Evolutionary conservation across 1,284 basidiomycete species (phyloP).

Genomic region (Ustilago nuda): DNA sequence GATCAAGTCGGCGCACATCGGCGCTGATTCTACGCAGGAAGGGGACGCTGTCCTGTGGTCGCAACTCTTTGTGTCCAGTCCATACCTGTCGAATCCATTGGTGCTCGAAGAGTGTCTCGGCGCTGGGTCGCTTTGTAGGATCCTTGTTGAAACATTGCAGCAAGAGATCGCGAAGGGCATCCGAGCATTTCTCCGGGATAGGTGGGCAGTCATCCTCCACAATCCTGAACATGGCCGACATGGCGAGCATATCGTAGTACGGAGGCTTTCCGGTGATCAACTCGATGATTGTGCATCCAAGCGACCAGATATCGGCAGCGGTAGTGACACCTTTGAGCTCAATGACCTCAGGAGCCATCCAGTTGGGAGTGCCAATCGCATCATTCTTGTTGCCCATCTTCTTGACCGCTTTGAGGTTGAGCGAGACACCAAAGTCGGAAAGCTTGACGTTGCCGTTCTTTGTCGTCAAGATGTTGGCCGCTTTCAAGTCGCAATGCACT

Average conservation of each 20-base stretch:
- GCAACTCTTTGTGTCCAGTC: slow-evolving; percentile 75
- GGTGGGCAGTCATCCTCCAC: slow-evolving; percentile 91
- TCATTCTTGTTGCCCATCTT: slow-evolving; percentile 77
- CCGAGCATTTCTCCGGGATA: slow-evolving; percentile 81
- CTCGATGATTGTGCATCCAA: slow-evolving; percentile 93
- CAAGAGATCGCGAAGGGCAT: slow-evolving; percentile 81
- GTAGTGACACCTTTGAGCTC: slow-evolving; percentile 76
- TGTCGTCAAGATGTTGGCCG: slow-evolving; percentile 74
- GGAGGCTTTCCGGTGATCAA: slow-evolving; percentile 90
- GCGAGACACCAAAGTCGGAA: slow-evolving; percentile 74
- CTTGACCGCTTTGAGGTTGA: slow-evolving; percentile 70
- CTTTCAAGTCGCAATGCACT: slow-evolving; percentile 74
- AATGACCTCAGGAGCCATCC: slow-evolving; percentile 97
- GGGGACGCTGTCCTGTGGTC: slow-evolving; percentile 89
- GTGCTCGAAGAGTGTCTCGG: slow-evolving; percentile 86
- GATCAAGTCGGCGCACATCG: slow-evolving; percentile 77
- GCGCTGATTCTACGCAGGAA: slow-evolving; percentile 89
- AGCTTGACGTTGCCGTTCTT: slow-evolving; percentile 73
- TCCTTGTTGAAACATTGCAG: slow-evolving; percentile 88
- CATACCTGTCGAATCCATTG: slow-evolving; percentile 86
- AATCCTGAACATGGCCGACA: slow-evolving; percentile 83
- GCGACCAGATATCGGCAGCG: slow-evolving; percentile 83
- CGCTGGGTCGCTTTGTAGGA: slow-evolving; percentile 81
- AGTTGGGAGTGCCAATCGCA: slow-evolving; percentile 91
- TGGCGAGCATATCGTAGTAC: slow-evolving; percentile 76